Evolutionary conservation across 2,329 filamentous ascomycete genomes (phyloP).

Genomic region (Talaromyces sp.): DNA sequence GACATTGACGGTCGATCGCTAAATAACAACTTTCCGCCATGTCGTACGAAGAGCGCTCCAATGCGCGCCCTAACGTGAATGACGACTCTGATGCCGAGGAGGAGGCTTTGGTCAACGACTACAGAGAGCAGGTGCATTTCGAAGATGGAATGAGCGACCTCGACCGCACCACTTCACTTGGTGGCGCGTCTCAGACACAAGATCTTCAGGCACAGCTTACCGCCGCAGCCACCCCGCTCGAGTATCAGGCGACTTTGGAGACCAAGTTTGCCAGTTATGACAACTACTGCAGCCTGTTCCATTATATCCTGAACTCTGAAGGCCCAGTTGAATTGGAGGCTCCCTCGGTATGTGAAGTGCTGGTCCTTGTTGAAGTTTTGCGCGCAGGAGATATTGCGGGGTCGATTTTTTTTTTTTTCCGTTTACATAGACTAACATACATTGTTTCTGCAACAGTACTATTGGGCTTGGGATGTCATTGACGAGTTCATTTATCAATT

Average conservation of each 20-base stretch:
- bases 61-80: conserved; percentile 45
- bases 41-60: conserved; percentile 43
- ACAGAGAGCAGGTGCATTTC: conserved; percentile 93
- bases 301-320: conserved; percentile 98
- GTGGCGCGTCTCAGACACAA: conserved; percentile 70
- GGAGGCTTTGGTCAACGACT: conserved; percentile 92
- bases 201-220: conserved; percentile 90
- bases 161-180: conserved; percentile 67
- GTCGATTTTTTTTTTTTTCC: conserved; percentile 1
- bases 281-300: conserved; percentile 98
- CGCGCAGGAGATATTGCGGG: neutral
- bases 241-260: conserved; percentile 92
- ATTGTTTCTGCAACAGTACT: conserved; percentile 62
- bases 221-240: conserved; percentile 87
- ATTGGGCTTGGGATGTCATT: conserved; percentile 99
- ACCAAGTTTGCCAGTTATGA: conserved; percentile 99
- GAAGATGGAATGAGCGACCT: conserved; percentile 80
- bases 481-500: conserved; percentile 99
- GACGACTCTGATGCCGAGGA: conserved; percentile 95
- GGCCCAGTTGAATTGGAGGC: conserved; percentile 97
- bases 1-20: neutral
- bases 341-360: conserved; percentile 69
- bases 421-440: neutral
- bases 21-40: conserved; percentile 26
- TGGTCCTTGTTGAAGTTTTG: neutral